Conservation (phyloP, 2,329 filamentous ascomycete species). For the Magnaporthiopsis rhizophila region DNA sequence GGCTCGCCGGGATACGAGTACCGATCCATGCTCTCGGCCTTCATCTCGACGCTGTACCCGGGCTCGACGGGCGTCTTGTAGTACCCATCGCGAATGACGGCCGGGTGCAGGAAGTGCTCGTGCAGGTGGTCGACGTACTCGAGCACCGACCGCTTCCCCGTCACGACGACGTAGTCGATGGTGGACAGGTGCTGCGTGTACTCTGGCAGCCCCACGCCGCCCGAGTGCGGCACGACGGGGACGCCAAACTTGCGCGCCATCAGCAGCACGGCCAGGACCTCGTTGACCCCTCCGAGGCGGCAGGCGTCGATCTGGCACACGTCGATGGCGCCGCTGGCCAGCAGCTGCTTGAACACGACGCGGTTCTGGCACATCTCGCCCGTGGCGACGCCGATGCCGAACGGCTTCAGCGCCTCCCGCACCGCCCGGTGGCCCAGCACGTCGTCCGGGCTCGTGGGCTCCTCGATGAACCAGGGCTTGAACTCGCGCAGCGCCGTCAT, state of each 20-base stretch:
- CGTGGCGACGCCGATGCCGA: constrained; percentile 76
- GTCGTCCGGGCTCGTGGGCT: constrained; percentile 86
- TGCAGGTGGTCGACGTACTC: constrained; percentile 93
- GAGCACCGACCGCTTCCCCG: constrained; percentile 70
- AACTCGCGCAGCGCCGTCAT: constrained; percentile 78
- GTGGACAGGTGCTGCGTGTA: constrained; percentile 91
- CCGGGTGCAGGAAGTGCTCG: constrained; percentile 83
- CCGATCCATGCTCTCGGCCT: constrained; percentile 73
- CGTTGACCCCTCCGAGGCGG: constrained; percentile 82
- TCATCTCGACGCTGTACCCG: constrained; percentile 93
- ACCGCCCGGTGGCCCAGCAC: constrained; percentile 82
- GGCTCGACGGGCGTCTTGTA: constrained; percentile 78
- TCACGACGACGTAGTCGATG: constrained; percentile 86
- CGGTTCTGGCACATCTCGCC: constrained; percentile 96
- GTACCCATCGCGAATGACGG: constrained; percentile 73
- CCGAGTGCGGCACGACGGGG: constrained; percentile 82
- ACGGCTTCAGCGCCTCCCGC: constrained; percentile 66
- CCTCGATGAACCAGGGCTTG: constrained; percentile 91
- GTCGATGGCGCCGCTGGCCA: constrained; percentile 72
- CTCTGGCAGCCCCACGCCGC: constrained; percentile 83
- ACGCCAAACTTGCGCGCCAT: constrained; percentile 73
- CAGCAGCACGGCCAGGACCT: constrained; percentile 81
- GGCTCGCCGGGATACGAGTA: constrained; percentile 70
- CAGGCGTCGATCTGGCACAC: constrained; percentile 88
- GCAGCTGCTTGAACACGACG: constrained; percentile 87